Evolutionary conservation across 495 filamentous ascomycete genomes (phyloP).

Genomic region (Neurospora sp.): DNA sequence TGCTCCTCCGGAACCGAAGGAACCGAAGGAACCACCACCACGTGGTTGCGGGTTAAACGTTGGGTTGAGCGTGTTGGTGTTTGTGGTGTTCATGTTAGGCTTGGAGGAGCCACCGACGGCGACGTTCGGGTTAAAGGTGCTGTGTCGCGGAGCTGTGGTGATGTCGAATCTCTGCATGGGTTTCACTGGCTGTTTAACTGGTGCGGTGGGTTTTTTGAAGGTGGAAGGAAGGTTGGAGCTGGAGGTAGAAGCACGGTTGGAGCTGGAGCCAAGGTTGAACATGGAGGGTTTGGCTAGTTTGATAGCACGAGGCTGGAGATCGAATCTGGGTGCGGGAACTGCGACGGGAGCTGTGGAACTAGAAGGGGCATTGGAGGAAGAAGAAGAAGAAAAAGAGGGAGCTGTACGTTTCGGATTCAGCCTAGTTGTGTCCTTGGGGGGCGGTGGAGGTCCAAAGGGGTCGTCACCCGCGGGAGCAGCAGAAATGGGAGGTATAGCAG

Average conservation of each 20-base stretch:
- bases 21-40: background rate
- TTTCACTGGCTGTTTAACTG: background rate
- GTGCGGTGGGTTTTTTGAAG: background rate
- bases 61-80: background rate
- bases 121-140: background rate
- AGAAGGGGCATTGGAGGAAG: background rate
- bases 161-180: background rate
- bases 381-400: background rate
- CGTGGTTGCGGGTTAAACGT: background rate
- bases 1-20: background rate
- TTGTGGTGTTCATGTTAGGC: background rate
- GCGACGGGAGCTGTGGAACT: background rate
- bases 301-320: background rate
- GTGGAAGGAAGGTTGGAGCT: background rate
- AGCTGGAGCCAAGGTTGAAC: background rate
- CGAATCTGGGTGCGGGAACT: background rate
- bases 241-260: background rate
- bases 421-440: background rate
- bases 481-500: background rate
- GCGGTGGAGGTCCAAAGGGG: background rate
- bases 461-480: background rate
- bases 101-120: background rate
- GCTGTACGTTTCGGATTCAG: background rate
- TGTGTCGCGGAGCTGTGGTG: background rate
- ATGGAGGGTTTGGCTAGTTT: background rate